Conservation (phyloP, 805 yeast genomes). For the Suhomyces pyralidae region DNA sequence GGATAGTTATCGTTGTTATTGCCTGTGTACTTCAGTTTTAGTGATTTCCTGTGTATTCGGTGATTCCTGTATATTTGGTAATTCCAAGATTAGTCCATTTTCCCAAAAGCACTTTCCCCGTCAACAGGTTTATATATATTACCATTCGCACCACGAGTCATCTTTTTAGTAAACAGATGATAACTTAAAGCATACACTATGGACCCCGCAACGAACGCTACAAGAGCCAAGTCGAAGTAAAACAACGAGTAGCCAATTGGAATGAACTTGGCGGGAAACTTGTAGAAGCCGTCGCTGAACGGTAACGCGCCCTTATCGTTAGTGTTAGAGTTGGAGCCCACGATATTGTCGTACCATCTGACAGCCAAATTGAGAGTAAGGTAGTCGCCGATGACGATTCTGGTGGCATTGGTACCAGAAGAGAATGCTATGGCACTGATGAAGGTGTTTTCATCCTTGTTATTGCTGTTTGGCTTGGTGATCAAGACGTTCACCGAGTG, state of each 20-base stretch:
- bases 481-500: conserved; percentile 51
- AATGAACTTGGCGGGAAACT: conserved; percentile 29
- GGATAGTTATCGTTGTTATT: too few relatives aligned
- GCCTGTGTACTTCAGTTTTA: too few relatives aligned
- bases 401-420: conserved; percentile 57
- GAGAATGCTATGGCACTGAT: conserved; percentile 59
- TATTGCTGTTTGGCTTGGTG: conserved; percentile 30
- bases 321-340: conserved; percentile 15
- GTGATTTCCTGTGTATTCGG: too few relatives aligned
- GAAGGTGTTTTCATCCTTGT: conserved; percentile 37
- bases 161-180: conserved; percentile 2
- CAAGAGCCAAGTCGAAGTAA: conserved; percentile 17
- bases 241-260: conserved; percentile 25
- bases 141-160: background rate
- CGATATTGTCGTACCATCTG: conserved; percentile 48
- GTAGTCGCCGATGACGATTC: conserved; percentile 63
- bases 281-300: conserved; percentile 39
- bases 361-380: conserved; percentile 56
- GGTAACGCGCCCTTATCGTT: conserved; percentile 24
- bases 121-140: conserved; percentile 12
- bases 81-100: conserved; percentile 17
- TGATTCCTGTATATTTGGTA: too few relatives aligned
- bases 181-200: conserved; percentile 19
- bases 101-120: conserved; percentile 15
- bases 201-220: conserved; percentile 21